Base-by-base conservation (phyloP, 2,329 filamentous ascomycete genomes). In the Hymenoscyphus albidus region DNA sequence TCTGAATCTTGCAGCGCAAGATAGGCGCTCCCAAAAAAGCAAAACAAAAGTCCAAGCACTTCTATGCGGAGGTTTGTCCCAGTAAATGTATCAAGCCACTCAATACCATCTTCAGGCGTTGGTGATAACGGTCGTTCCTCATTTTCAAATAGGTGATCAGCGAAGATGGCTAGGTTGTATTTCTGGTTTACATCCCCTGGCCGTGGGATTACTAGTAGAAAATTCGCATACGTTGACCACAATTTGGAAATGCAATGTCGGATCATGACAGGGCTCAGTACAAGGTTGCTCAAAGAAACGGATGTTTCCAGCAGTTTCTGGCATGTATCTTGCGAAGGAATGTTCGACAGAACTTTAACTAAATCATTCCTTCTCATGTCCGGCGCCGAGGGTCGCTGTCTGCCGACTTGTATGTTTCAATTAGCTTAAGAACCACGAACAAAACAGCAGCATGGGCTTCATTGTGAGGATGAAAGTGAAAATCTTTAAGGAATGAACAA, bases 51-150 rank as follows among this genome's bases (percentile, higher is more conserved):
- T 12, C 73, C 73, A 48, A 74, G 63, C 63, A 71, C 70, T 56
- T 75, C 73, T 59, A 74, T 70, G 14, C 72, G 64, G 10, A 75
- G 39, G 40, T 75, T 72, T 2, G 62, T 54, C 2, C 73, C 73
- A 6, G 62, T 70, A 55, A 73, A 74, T 5, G 69, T 72, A 18
- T 73, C 62, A 2, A 74, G 58, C 72, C 73, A 74, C 38, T 70
- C 70, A 2, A 70, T 42, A 3, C 69, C 70, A 68, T 74, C 70
- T 51, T 71, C 70, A 6, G 72, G 72, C 31, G 67, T 62, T 13
- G 69, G 62, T 7, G 67, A 67, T 31, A 73, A 57, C 18, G 70
- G 70, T 13, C 38, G 63, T 39, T 72, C 71, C 58, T 73, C 71
- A 55, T 72, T 74, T 16, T 69, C 67, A 51, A 72, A 71, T 16